phyloP scores from a whole-genome alignment of 805 yeast genomes.

The Barnettozyma sucrosica region DNA sequence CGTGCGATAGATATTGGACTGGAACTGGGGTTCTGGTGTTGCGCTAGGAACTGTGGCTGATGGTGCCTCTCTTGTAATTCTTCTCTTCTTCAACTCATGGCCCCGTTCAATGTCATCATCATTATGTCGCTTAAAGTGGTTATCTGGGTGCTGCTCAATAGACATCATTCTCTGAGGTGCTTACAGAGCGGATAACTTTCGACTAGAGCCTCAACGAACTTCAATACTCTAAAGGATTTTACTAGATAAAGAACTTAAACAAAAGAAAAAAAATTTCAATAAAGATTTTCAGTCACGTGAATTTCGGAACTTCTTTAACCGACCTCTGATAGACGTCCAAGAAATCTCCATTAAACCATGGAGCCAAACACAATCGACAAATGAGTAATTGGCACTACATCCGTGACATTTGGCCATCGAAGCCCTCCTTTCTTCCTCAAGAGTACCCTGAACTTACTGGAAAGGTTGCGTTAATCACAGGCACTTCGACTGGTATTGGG shows the following conservation, averaged over 20 bases:
- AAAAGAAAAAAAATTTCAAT: not conserved
- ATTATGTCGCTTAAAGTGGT: constrained; percentile 24
- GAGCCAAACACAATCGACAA: not conserved
- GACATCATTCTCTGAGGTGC: constrained; percentile 21
- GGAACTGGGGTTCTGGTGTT: constrained; percentile 16
- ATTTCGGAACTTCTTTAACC: not conserved
- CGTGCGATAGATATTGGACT: constrained; percentile 32
- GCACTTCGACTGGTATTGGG: constrained; percentile 32
- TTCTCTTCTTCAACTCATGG: constrained; percentile 4
- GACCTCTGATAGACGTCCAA: too few species aligned
- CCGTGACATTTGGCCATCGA: constrained; percentile 15
- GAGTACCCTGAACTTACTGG: constrained; percentile 28
- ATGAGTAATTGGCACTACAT: constrained; percentile 1
- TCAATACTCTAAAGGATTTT: not conserved
- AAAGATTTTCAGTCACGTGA: not conserved
- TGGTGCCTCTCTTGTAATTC: constrained; percentile 9
- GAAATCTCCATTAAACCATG: too few species aligned
- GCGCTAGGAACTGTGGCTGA: not conserved
- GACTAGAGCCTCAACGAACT: not conserved
- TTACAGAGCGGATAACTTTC: not conserved
- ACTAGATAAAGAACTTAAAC: not conserved
- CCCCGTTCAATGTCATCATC: constrained; percentile 18
- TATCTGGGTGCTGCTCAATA: constrained; percentile 21
- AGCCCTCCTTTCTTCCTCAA: constrained; percentile 25
- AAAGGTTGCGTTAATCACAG: constrained; percentile 27